Conservation (phyloP, 2,329 filamentous ascomycete species). For the Fusarium tupiense region DNA sequence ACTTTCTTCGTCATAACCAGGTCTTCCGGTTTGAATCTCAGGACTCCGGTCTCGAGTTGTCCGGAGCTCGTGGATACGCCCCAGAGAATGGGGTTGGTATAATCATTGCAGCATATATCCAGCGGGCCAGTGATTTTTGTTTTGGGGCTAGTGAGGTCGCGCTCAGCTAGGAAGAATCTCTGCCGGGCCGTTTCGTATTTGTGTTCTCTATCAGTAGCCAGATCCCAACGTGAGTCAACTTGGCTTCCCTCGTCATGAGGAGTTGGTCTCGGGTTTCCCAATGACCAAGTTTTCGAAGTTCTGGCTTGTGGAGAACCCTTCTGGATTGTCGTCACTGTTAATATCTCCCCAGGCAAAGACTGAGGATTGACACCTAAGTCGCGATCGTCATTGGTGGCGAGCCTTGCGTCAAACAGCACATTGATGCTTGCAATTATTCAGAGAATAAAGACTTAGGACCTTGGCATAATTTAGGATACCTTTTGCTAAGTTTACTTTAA, state of each 20-base stretch:
- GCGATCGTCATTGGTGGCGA: too few relatives aligned
- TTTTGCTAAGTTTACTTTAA: too few relatives aligned
- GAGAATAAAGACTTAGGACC: too few relatives aligned
- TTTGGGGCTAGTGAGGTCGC: not conserved
- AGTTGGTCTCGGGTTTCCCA: not conserved
- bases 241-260: not conserved
- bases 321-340: accelerated
- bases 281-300: not conserved
- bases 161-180: not conserved
- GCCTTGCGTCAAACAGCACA: too few relatives aligned
- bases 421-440: too few relatives aligned
- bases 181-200: not conserved
- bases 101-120: not conserved
- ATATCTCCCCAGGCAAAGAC: not conserved
- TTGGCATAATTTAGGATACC: too few relatives aligned
- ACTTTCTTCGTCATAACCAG: not conserved
- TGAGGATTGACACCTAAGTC: too few relatives aligned
- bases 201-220: not conserved
- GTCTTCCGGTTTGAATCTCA: not conserved
- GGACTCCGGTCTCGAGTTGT: not conserved
- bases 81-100: not conserved
- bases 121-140: not conserved
- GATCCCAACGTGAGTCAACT: not conserved
- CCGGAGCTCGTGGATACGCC: not conserved
- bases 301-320: not conserved